Evolutionary conservation across 139 green algal species (phyloP).

Genomic region (Micractinium sp.): DNA sequence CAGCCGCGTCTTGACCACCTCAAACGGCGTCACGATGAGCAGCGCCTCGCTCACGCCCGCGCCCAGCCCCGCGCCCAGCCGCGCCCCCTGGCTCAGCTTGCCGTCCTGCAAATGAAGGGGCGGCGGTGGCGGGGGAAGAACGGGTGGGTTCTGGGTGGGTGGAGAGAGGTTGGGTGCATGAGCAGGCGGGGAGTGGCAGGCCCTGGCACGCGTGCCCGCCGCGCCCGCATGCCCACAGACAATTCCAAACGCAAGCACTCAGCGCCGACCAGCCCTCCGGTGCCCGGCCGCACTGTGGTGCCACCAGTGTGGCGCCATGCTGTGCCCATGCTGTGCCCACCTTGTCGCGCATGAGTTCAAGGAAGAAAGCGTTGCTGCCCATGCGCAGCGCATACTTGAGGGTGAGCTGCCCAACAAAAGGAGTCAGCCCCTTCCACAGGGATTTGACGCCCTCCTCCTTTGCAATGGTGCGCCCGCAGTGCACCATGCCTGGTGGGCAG

Average conservation of each 20-base stretch:
- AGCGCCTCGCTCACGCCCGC: conserved; percentile 91
- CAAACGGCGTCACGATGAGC: conserved; percentile 96
- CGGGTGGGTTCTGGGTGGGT: not conserved
- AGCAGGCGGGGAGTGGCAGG: not conserved
- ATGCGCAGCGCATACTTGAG: conserved; percentile 97
- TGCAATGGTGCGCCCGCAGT: conserved; percentile 79
- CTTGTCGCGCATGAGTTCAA: conserved; percentile 75
- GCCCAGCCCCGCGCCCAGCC: conserved; percentile 74
- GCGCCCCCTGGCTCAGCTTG: conserved; percentile 52
- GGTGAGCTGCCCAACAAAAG: conserved; percentile 94
- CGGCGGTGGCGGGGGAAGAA: not conserved
- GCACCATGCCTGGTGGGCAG: conserved; percentile 70
- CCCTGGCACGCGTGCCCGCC: too few relatives aligned
- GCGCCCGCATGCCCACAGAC: too few relatives aligned
- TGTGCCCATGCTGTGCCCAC: conserved; percentile 24
- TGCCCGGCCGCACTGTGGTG: too few relatives aligned
- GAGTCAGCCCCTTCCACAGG: conserved; percentile 95
- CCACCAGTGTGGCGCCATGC: too few relatives aligned
- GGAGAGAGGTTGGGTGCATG: not conserved
- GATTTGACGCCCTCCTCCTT: conserved; percentile 82
- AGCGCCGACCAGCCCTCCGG: too few relatives aligned
- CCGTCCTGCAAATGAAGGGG: conserved; percentile 46
- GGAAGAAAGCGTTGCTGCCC: conserved; percentile 91
- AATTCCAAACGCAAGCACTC: too few relatives aligned
- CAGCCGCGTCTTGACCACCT: conserved; percentile 95